A percentile compares a stretch with the other conserved stretches of the same genome.
phyloP scores from a whole-genome alignment of 495 filamentous ascomycete genomes.

The Astrocystis sublimbata region DNA sequence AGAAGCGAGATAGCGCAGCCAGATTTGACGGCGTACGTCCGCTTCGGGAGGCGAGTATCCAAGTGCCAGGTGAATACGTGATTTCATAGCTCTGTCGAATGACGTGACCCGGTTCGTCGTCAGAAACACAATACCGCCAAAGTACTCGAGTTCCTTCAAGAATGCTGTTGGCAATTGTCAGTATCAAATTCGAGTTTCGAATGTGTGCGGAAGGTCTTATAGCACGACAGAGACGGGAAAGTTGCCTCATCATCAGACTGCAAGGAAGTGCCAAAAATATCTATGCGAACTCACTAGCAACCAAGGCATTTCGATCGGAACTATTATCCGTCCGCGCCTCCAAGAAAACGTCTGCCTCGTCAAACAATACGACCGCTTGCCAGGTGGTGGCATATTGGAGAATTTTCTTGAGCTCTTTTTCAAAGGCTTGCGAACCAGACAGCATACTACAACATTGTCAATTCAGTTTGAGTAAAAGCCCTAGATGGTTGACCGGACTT shows the following conservation, averaged over 20 bases:
- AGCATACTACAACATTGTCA: constrained; percentile 21
- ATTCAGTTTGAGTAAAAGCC: constrained; percentile 25
- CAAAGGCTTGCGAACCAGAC: constrained; percentile 45
- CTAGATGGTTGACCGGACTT: background rate
- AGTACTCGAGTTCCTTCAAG: constrained; percentile 49
- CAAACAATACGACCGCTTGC: constrained; percentile 51
- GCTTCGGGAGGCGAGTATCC: constrained; percentile 32
- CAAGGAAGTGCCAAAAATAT: background rate
- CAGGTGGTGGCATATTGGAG: constrained; percentile 65
- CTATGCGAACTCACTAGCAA: constrained; percentile 37
- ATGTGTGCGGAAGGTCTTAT: background rate
- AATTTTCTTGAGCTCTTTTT: constrained; percentile 74
- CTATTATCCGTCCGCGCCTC: constrained; percentile 40
- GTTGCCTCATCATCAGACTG: background rate
- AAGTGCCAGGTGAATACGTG: constrained; percentile 47
- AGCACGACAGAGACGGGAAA: background rate
- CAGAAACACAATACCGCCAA: constrained; percentile 48
- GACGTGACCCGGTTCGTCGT: constrained; percentile 54
- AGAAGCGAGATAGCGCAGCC: constrained; percentile 28
- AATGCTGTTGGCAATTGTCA: constrained; percentile 59
- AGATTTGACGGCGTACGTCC: constrained; percentile 33
- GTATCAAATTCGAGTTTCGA: constrained; percentile 50
- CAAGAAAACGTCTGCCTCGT: constrained; percentile 53
- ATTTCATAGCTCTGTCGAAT: constrained; percentile 59
- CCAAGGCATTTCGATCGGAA: constrained; percentile 47